Evolutionary conservation across 2,329 filamentous ascomycete genomes (phyloP).

Genomic region (Calonectria naviculata): DNA sequence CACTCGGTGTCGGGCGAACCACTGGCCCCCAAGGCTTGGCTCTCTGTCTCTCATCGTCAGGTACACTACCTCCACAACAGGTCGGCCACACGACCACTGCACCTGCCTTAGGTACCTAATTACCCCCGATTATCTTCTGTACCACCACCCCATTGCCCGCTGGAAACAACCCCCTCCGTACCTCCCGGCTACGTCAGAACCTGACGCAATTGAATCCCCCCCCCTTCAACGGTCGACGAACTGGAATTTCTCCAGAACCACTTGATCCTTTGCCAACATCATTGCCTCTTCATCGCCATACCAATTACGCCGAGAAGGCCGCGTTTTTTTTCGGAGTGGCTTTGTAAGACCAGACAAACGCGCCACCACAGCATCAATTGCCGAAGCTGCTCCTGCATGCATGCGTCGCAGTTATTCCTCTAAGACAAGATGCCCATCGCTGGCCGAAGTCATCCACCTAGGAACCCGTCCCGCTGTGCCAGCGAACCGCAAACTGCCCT

Average conservation of each 20-base stretch:
- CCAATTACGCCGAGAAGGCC: neutral
- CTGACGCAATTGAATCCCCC: constrained; percentile 17
- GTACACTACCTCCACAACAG: neutral
- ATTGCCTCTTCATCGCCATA: constrained; percentile 14
- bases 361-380: constrained; percentile 3
- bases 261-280: constrained; percentile 8
- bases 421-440: neutral
- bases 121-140: neutral
- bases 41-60: neutral
- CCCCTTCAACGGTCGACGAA: constrained; percentile 4
- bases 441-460: neutral
- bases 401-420: neutral
- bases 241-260: constrained; percentile 16
- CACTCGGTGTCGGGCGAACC: constrained; percentile 14
- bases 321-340: constrained; percentile 11
- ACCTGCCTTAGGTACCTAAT: neutral
- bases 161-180: neutral
- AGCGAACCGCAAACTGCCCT: constrained; percentile 14
- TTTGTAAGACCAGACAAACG: constrained; percentile 8
- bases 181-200: constrained; percentile 14
- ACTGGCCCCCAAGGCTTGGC: neutral
- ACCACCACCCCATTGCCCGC: neutral
- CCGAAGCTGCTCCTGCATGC: neutral
- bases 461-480: constrained; percentile 4
- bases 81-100: neutral